Evolutionary conservation across 352 stramenopile genomes (phyloP).

Genomic region (Phytophthora pini): DNA sequence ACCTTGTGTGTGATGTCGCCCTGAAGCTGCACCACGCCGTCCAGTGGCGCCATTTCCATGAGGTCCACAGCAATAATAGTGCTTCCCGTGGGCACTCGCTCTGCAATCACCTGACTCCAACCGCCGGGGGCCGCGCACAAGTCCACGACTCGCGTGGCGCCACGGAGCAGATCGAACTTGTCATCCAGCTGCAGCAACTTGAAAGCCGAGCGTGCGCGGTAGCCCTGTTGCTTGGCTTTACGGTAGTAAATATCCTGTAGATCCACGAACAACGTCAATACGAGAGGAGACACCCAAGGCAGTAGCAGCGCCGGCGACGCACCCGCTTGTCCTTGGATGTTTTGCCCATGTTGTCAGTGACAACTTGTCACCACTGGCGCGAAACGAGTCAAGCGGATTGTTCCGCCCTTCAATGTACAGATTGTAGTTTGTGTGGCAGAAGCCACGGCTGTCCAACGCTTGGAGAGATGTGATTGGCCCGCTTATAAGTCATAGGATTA

Average conservation of each 20-base stretch:
- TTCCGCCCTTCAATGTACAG: slow-evolving; percentile 16
- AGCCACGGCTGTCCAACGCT: slow-evolving; percentile 18
- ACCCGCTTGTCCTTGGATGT: slow-evolving; percentile 93
- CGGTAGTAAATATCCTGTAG: slow-evolving; percentile 93
- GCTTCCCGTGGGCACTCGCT: slow-evolving; percentile 57
- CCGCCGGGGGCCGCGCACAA: slow-evolving; percentile 85
- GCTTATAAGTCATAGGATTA: slow-evolving; percentile 5
- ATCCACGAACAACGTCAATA: not conserved
- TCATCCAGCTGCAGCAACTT: slow-evolving; percentile 99
- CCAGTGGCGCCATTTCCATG: slow-evolving; percentile 98
- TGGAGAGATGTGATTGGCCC: slow-evolving; percentile 1
- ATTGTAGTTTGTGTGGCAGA: slow-evolving; percentile 17
- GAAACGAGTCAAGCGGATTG: slow-evolving; percentile 11
- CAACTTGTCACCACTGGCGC: not conserved
- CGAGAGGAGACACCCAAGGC: not conserved
- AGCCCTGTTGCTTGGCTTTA: slow-evolving; percentile 94
- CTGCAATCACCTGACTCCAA: slow-evolving; percentile 88
- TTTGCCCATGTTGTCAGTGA: slow-evolving; percentile 69
- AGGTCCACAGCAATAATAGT: slow-evolving; percentile 84
- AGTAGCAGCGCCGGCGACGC: slow-evolving; percentile 24
- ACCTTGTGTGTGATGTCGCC: slow-evolving; percentile 86
- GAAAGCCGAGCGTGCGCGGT: slow-evolving; percentile 97
- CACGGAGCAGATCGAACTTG: slow-evolving; percentile 95
- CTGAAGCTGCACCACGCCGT: slow-evolving; percentile 75
- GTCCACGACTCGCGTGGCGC: slow-evolving; percentile 85